Conservation (phyloP, 202 grass and related monocot species). For the Saccharum hybrid region DNA sequence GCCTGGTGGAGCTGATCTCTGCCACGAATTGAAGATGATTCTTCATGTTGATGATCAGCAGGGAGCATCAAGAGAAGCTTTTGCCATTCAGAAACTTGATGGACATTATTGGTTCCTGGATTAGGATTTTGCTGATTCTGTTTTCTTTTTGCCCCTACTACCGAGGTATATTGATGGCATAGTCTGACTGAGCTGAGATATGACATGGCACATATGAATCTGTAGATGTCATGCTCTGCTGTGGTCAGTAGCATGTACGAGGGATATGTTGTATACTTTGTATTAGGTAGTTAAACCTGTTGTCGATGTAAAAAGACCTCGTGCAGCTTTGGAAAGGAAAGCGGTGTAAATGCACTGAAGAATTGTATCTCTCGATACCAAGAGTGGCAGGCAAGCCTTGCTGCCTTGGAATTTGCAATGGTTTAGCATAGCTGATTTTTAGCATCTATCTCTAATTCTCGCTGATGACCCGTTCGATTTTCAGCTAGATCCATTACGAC, state of each 20-base stretch:
- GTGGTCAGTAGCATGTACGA: background rate
- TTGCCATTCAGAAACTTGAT: constrained; percentile 22
- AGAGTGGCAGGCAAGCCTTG: background rate
- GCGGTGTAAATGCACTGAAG: background rate
- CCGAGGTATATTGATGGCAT: constrained; percentile 19
- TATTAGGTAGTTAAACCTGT: constrained; percentile 21
- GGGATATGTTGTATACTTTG: constrained; percentile 44
- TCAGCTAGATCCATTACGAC: background rate
- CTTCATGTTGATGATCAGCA: constrained; percentile 15
- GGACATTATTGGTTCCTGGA: background rate
- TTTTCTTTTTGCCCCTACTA: background rate
- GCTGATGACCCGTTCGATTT: background rate
- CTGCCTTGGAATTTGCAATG: background rate
- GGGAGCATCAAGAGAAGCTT: background rate
- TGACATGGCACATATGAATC: constrained; percentile 3
- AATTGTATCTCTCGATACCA: background rate
- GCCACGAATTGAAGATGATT: background rate
- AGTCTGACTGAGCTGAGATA: constrained; percentile 10
- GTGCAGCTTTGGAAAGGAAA: constrained; percentile 17
- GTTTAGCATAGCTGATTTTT: background rate
- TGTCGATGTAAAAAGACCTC: constrained; percentile 34
- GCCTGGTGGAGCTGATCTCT: constrained; percentile 12
- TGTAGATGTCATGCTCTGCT: constrained; percentile 18
- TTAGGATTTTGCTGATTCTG: constrained; percentile 30
- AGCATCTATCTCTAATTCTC: background rate